Conservation (phyloP, 257 asterid genomes). For the Haberlea rhodopensis region DNA sequence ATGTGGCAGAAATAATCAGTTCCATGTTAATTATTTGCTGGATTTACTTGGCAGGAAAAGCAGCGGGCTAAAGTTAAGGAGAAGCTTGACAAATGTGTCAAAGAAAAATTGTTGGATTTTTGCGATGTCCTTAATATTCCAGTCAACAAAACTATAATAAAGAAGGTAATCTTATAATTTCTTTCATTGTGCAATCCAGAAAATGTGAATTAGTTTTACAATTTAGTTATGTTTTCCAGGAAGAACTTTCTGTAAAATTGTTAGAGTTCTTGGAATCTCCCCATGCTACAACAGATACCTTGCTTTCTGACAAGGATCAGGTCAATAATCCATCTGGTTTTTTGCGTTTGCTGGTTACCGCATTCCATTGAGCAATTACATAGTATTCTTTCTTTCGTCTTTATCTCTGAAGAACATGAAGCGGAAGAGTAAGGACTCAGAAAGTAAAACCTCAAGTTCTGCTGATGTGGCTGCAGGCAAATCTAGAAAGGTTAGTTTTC, state of each 20-base stretch:
- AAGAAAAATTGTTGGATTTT: slow-evolving; percentile 77
- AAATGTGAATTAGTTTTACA: slow-evolving; percentile 20
- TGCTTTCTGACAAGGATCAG: slow-evolving; percentile 82
- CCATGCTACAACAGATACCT: slow-evolving; percentile 67
- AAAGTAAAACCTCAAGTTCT: slow-evolving; percentile 43
- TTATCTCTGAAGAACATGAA: slow-evolving; percentile 49
- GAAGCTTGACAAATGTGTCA: slow-evolving; percentile 80
- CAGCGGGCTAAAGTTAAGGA: slow-evolving; percentile 71
- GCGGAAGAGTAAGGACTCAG: slow-evolving; percentile 47
- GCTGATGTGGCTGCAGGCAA: slow-evolving; percentile 37
- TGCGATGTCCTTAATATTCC: slow-evolving; percentile 78
- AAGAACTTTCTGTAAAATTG: slow-evolving; percentile 66
- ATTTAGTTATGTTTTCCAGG: slow-evolving; percentile 41
- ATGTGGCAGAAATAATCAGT: slow-evolving; percentile 14
- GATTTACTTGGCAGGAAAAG: slow-evolving; percentile 52
- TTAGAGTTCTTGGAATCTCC: slow-evolving; percentile 90
- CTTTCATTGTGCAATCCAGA: slow-evolving; percentile 17
- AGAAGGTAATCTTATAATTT: slow-evolving; percentile 51
- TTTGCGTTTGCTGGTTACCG: slow-evolving; percentile 5
- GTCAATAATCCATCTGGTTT: slow-evolving; percentile 25
- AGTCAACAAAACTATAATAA: slow-evolving; percentile 44
- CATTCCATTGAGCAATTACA: slow-evolving; percentile 6
- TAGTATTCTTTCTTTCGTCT: slow-evolving; percentile 9
- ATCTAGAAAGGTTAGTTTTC: slow-evolving; percentile 53
- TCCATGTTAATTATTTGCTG: slow-evolving; percentile 12